These are phyloP conservation scores for Dothiorella sarmentorum DNA, from an alignment of 2,329 filamentous ascomycete genomes.

Conservation along the genomic window DNA sequence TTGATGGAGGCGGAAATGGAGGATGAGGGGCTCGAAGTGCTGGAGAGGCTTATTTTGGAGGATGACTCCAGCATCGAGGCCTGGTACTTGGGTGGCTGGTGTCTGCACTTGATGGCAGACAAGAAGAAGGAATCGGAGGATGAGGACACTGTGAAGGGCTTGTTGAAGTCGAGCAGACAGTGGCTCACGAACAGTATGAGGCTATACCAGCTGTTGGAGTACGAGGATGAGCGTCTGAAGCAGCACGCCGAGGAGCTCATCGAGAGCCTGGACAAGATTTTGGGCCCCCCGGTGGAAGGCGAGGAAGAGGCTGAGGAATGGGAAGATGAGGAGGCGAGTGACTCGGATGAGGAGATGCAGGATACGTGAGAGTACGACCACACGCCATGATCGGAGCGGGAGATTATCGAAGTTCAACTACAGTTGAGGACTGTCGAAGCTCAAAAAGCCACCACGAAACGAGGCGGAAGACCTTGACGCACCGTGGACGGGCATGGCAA, in stretches of 20 bases:
- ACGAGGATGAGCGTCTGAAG: constrained; percentile 76
- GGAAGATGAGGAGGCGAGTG: constrained; percentile 37
- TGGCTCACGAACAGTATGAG: constrained; percentile 80
- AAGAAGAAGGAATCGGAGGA: constrained; percentile 53
- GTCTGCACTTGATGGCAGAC: constrained; percentile 73
- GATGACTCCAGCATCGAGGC: constrained; percentile 94
- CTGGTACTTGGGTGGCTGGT: constrained; percentile 97
- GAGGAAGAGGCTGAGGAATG: constrained; percentile 42
- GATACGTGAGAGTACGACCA: constrained; percentile 37
- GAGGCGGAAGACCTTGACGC: no score
- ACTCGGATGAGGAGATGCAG: constrained; percentile 36
- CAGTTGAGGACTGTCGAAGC: no score
- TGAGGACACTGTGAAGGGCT: constrained; percentile 53
- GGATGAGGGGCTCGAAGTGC: constrained; percentile 75
- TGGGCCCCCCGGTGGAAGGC: constrained; percentile 43
- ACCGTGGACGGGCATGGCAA: no score
- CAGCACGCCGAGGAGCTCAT: constrained; percentile 73
- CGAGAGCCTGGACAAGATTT: constrained; percentile 41
- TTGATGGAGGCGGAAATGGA: constrained; percentile 89
- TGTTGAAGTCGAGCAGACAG: constrained; percentile 71
- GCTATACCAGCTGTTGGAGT: constrained; percentile 74
- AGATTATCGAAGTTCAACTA: no score
- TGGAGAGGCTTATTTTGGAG: constrained; percentile 79
- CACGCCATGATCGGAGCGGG: no score
- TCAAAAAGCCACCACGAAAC: no score